A percentile compares a stretch with the other conserved stretches of the same genome.
These are phyloP conservation scores for Dryadomyces sulphureus DNA, from an alignment of 2,329 filamentous ascomycete species.

Conservation along the genomic window DNA sequence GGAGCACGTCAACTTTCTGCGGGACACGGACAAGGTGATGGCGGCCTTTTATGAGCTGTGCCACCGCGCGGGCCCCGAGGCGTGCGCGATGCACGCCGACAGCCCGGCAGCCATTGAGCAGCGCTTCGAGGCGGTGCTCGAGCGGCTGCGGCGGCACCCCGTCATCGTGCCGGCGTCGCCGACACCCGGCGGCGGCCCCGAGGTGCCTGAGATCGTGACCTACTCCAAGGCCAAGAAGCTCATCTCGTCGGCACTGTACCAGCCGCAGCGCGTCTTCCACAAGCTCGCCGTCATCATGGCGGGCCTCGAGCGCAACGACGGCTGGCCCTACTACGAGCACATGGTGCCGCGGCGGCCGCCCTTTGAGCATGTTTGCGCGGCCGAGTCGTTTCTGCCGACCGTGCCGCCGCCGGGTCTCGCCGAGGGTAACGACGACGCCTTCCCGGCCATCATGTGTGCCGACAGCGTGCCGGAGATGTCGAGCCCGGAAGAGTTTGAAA, in stretches of 20 bases:
- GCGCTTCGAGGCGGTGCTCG: conserved; percentile 24
- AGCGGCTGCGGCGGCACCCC: conserved; percentile 24
- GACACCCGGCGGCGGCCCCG: conserved; percentile 16
- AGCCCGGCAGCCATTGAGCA: conserved; percentile 23
- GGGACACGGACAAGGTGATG: conserved; percentile 39
- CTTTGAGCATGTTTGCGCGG: conserved; percentile 16
- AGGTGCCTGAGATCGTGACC: conserved; percentile 32
- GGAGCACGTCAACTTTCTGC: conserved; percentile 29
- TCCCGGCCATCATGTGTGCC: conserved; percentile 30
- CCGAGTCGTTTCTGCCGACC: conserved; percentile 17
- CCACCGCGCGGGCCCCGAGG: conserved; percentile 31
- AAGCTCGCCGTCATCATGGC: conserved; percentile 27
- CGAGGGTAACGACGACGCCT: conserved; percentile 24
- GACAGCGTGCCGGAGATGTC: conserved; percentile 20
- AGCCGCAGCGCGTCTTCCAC: conserved; percentile 26
- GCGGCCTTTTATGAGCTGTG: conserved; percentile 38
- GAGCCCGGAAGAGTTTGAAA: conserved; percentile 19
- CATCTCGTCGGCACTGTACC: conserved; percentile 27
- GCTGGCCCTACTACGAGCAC: conserved; percentile 25
- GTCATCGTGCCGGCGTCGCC: conserved; percentile 22
- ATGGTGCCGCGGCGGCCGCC: conserved; percentile 8
- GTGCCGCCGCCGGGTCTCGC: conserved; percentile 16
- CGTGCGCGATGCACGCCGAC: conserved; percentile 27
- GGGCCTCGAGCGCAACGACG: conserved; percentile 28
- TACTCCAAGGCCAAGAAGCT: conserved; percentile 31